phyloP scores from a whole-genome alignment of 805 yeast species.

The Yamadazyma philogaea region DNA sequence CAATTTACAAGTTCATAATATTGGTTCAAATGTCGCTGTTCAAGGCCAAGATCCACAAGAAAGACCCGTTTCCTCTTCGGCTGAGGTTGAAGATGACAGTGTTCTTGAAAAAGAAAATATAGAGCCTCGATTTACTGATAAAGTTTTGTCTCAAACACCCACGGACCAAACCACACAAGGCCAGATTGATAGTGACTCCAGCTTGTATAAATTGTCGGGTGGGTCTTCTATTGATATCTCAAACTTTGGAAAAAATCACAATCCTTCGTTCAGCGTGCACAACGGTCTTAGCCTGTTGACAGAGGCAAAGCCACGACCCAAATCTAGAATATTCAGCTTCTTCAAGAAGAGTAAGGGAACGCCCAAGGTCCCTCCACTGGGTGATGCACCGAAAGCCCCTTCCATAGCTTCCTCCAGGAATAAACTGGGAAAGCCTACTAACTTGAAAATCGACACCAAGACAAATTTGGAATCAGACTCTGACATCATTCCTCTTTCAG shows the following conservation, averaged over 20 bases:
- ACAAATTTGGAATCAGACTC: conserved; percentile 12
- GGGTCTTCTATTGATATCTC: conserved; percentile 40
- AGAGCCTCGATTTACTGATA: background rate
- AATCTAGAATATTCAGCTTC: conserved; percentile 30
- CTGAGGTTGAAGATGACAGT: conserved; percentile 16
- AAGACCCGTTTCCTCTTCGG: conserved; percentile 23
- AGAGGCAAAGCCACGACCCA: conserved; percentile 18
- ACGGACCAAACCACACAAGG: background rate
- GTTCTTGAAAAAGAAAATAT: conserved; percentile 3
- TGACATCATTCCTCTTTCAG: conserved; percentile 16
- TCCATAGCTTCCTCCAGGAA: background rate
- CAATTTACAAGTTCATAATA: conserved; percentile 11
- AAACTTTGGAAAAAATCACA: conserved; percentile 38
- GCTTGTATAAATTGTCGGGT: conserved; percentile 18
- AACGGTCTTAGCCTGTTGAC: conserved; percentile 11
- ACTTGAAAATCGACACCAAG: conserved; percentile 14
- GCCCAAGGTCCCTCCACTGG: background rate
- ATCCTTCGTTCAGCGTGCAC: conserved; percentile 32
- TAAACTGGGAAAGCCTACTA: conserved; percentile 10
- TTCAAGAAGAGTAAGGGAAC: conserved; percentile 24
- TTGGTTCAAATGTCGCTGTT: conserved; percentile 11
- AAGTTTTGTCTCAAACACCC: background rate
- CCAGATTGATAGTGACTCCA: background rate
- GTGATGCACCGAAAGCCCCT: background rate
- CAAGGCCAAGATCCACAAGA: conserved; percentile 10